Conservation (phyloP, 345 rosid species). For the Clarkia xantiana region DNA sequence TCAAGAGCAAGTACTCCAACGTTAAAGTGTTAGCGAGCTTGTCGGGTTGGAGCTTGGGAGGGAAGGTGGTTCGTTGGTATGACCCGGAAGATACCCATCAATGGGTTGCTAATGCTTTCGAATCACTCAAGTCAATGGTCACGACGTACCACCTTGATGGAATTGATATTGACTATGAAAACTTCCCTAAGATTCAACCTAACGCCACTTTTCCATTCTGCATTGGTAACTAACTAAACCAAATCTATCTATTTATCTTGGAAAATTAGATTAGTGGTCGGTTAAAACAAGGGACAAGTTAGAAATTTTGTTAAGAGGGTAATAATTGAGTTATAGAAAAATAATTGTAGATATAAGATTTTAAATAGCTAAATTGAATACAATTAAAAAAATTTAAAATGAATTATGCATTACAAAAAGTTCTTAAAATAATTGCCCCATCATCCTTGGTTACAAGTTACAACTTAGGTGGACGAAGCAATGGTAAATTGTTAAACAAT, state of each 20-base stretch:
- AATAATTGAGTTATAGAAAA: no score
- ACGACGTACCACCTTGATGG: constrained; percentile 36
- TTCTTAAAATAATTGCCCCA: no score
- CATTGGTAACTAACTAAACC: constrained; percentile 29
- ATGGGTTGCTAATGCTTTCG: constrained; percentile 41
- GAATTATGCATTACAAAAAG: no score
- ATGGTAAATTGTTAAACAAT: no score
- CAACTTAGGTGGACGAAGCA: no score
- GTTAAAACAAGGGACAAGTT: no score
- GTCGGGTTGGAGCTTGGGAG: constrained; percentile 39
- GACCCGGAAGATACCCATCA: constrained; percentile 14
- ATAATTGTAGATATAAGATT: no score
- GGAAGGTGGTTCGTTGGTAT: constrained; percentile 29
- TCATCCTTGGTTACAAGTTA: no score
- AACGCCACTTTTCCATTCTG: constrained; percentile 22
- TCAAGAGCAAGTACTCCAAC: constrained; percentile 23
- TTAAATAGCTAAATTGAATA: no score
- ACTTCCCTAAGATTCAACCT: constrained; percentile 11
- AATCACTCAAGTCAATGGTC: constrained; percentile 20
- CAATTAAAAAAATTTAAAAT: no score
- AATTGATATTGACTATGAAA: constrained; percentile 42
- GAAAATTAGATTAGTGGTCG: no score
- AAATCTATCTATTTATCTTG: neutral
- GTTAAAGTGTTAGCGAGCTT: constrained; percentile 36
- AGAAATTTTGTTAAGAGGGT: no score